Evolutionary conservation across 1,284 basidiomycete species (phyloP).

Genomic region (Puccinia hordei): DNA sequence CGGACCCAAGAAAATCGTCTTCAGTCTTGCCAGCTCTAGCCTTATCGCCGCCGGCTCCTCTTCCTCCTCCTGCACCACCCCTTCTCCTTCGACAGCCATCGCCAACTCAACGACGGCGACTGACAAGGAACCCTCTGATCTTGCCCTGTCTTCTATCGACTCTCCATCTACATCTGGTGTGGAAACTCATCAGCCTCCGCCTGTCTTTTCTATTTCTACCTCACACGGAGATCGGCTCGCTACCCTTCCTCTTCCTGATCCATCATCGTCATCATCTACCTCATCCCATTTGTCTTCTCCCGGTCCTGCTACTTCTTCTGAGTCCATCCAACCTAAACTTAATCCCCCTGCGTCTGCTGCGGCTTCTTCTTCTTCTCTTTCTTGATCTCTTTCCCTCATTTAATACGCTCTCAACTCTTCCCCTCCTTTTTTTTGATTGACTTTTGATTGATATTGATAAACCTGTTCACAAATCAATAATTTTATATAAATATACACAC

Average conservation of each 20-base stretch:
- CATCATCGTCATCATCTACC: not conserved
- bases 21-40: slow-evolving; percentile 9
- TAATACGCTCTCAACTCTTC: not conserved
- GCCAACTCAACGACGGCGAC: not conserved
- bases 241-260: not conserved
- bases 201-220: not conserved
- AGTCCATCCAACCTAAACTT: not conserved
- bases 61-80: not conserved
- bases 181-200: too few relatives aligned
- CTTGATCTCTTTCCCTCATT: not conserved
- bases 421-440: slow-evolving; percentile 10
- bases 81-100: not conserved
- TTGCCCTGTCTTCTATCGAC: not conserved
- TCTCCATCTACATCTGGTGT: not conserved
- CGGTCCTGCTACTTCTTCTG: too few relatives aligned
- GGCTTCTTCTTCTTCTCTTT: not conserved
- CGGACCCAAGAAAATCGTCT: slow-evolving; percentile 11
- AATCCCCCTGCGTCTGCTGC: not conserved
- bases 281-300: not conserved
- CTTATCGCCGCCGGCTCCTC: slow-evolving; percentile 9
- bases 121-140: not conserved
- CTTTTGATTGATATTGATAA: not conserved
- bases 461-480: too few relatives aligned
- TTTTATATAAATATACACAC: too few relatives aligned
- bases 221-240: not conserved